Evolutionary conservation across 331 rosid species (phyloP), one percentile per base, ranked within the genome.

Genomic region (Dryas integrifolia): DNA sequence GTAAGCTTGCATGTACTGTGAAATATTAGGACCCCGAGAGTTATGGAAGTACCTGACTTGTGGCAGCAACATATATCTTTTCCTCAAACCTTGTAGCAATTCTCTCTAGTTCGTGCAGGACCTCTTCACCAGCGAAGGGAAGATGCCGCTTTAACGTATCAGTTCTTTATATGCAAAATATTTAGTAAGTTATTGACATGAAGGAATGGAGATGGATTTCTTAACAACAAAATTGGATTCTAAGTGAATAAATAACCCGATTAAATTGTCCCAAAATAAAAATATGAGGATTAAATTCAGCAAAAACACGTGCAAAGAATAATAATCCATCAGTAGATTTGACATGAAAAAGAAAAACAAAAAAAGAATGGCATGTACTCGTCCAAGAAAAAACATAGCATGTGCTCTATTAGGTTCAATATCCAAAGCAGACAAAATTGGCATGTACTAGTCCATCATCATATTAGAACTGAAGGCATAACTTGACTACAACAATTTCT

Each of bases 31-130:
- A 30, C 2, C 35, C 35, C 35, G 35, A 30, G 35, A 30, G 35
- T 30, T 30, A 30, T 30, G 35, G 35, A 30, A 30, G 35, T 30
- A 30, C 35, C 96, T 90, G 91, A 82, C 76, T 90, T 60, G 82
- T 76, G 44, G 95, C 87, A 70, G 80, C 78, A 58, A 61, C 8
- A 59, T 73, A 88, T 58, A 84, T 81, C 80, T 83, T 85, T 45
- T 90, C 92, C 80, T 88, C 98, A 72, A 90, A 90, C 84, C 86
- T 90, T 74, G 73, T 80, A 68, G 90, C 91, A 56, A 88, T 82
- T 78, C 75, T 84, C 73, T 13, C 55, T 21, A 92, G 87, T 75
- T 81, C 86, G 45, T 1, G 73, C 64, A 85, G 47, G 69, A 91
- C 92, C 6, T 82, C 92, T 48, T 76, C 76, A 52, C 90, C 86